Percentiles rank a stretch among this genome's conserved stretches.
These are phyloP conservation scores for Daedaleopsis sinensis DNA, from an alignment of 768 basidiomycete genomes.

Conservation along the genomic window DNA sequence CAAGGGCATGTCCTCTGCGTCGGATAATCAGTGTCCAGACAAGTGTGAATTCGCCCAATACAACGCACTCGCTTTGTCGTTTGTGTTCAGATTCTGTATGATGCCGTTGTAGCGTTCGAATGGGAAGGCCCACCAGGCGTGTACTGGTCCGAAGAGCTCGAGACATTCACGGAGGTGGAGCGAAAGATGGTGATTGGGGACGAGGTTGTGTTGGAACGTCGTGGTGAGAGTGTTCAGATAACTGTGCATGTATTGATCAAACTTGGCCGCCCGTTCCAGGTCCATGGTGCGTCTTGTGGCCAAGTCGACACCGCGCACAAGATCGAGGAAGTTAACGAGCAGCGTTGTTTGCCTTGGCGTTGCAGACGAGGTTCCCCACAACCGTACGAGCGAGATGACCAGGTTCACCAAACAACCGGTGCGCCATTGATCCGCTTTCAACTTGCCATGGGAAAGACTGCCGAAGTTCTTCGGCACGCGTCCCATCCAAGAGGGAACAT, in stretches of 20 bases:
- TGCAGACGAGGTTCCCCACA: slow-evolving; percentile 34
- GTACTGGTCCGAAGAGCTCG: slow-evolving; percentile 33
- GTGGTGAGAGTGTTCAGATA: slow-evolving; percentile 26
- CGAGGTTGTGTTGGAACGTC: slow-evolving; percentile 22
- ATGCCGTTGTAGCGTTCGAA: slow-evolving; percentile 35
- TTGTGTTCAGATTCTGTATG: slow-evolving; percentile 30
- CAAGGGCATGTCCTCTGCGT: slow-evolving; percentile 1
- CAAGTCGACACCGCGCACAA: slow-evolving; percentile 18
- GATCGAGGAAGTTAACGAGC: slow-evolving; percentile 36
- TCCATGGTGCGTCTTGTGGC: slow-evolving; percentile 23
- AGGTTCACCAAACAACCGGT: slow-evolving; percentile 36
- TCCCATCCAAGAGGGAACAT: slow-evolving; percentile 36
- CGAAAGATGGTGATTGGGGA: slow-evolving; percentile 37
- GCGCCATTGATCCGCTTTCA: slow-evolving; percentile 41
- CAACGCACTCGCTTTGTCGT: slow-evolving; percentile 17
- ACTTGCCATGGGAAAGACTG: slow-evolving; percentile 32
- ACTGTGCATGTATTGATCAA: slow-evolving; percentile 4
- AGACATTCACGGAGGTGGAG: slow-evolving; percentile 35
- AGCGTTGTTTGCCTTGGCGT: slow-evolving; percentile 5
- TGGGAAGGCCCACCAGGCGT: slow-evolving; percentile 27
- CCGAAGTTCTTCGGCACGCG: slow-evolving; percentile 37
- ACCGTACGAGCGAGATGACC: slow-evolving; percentile 37
- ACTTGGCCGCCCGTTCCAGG: slow-evolving; percentile 2
- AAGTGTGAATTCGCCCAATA: background rate
- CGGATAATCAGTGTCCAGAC: background rate